These are phyloP conservation scores for Aspergillus cejpii DNA, from an alignment of 2,329 filamentous ascomycete genomes.

Conservation along the genomic window DNA sequence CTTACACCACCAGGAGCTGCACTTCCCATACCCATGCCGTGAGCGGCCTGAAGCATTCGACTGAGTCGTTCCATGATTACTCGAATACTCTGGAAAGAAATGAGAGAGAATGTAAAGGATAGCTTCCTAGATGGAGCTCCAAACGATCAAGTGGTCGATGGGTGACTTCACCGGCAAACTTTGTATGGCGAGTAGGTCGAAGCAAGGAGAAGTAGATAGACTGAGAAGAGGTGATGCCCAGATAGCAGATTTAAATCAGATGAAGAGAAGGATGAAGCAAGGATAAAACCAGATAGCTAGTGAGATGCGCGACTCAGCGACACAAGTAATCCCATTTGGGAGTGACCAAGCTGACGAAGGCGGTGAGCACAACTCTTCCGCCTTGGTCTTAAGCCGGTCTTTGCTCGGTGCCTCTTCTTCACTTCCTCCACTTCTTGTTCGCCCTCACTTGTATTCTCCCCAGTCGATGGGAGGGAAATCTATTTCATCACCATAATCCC, in stretches of 20 bases:
- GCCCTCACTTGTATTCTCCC: conserved; percentile 11
- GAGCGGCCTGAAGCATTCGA: conserved; percentile 72
- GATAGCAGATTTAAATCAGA: conserved; percentile 5
- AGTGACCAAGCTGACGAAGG: conserved; percentile 25
- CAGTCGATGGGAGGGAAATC: conserved; percentile 8
- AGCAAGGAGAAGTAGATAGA: not conserved
- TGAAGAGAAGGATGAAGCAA: conserved; percentile 1
- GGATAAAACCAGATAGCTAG: conserved; percentile 3
- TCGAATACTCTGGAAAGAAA: conserved; percentile 16
- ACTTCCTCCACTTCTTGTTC: conserved; percentile 10
- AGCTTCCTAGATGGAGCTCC: conserved; percentile 30
- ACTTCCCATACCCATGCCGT: conserved; percentile 48
- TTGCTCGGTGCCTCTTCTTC: conserved; percentile 22
- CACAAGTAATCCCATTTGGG: not conserved
- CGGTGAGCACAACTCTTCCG: conserved; percentile 23
- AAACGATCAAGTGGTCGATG: conserved; percentile 6
- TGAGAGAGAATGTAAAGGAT: conserved; percentile 15
- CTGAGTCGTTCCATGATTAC: conserved; percentile 80
- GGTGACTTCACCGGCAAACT: not conserved
- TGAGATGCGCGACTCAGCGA: conserved; percentile 6
- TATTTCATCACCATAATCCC: conserved; percentile 6
- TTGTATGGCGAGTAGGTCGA: not conserved
- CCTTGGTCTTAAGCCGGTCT: conserved; percentile 16
- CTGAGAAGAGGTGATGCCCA: conserved; percentile 2
- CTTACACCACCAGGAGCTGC: conserved; percentile 38